Evolutionary conservation across 768 basidiomycete genomes (phyloP).

Genomic region (Leccinellum albellum): DNA sequence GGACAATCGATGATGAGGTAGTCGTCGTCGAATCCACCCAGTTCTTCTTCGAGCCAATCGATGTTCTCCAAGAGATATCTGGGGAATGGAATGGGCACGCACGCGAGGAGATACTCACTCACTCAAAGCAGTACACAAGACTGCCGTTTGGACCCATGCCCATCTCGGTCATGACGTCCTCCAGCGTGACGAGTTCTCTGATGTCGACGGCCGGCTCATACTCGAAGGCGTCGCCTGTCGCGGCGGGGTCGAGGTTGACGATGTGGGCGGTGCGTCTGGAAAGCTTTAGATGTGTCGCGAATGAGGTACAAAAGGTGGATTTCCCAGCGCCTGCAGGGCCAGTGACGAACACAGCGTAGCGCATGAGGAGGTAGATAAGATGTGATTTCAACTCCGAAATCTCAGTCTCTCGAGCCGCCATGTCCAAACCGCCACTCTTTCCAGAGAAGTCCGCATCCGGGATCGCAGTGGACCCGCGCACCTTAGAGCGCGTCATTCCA

Average conservation of each 20-base stretch:
- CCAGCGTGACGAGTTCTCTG: constrained; percentile 82
- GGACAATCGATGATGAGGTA: constrained; percentile 93
- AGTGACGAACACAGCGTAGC: constrained; percentile 83
- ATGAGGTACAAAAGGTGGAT: constrained; percentile 85
- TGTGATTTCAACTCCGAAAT: constrained; percentile 30
- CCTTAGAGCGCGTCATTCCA: constrained; percentile 85
- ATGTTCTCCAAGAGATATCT: constrained; percentile 97
- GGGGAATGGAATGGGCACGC: not conserved
- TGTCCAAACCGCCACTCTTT: constrained; percentile 76
- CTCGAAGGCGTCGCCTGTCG: constrained; percentile 80
- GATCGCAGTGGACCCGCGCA: constrained; percentile 81
- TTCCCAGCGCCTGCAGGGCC: constrained; percentile 99
- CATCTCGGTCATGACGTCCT: constrained; percentile 95
- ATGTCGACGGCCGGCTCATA: constrained; percentile 93
- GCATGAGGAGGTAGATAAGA: constrained; percentile 46
- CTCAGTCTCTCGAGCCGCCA: constrained; percentile 27
- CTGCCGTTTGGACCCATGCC: constrained; percentile 97
- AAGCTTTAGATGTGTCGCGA: constrained; percentile 84
- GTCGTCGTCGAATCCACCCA: constrained; percentile 93
- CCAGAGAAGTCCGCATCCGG: constrained; percentile 70
- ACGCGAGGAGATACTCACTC: constrained; percentile 52
- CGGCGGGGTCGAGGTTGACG: constrained; percentile 97
- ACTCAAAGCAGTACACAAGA: constrained; percentile 98
- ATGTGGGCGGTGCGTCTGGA: constrained; percentile 84
- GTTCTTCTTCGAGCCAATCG: constrained; percentile 96